phyloP scores from a whole-genome alignment of 768 basidiomycete genomes.

The Termitomyces heimii region DNA sequence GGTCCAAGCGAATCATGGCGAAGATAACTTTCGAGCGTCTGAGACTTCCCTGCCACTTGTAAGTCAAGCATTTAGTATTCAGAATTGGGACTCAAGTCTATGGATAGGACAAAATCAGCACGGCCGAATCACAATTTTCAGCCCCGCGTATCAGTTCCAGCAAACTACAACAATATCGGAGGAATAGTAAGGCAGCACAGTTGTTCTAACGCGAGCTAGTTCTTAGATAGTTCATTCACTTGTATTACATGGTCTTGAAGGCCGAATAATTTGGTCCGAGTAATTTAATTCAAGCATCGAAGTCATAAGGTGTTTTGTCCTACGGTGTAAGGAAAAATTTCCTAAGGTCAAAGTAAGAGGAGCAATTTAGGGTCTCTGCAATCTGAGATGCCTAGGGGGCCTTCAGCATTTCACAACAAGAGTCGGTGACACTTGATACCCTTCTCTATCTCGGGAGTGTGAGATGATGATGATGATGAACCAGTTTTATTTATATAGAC shows the following conservation, averaged over 20 bases:
- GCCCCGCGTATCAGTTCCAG: not conserved
- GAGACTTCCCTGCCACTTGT: not conserved
- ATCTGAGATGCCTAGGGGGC: too few relatives aligned
- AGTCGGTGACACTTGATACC: too few relatives aligned
- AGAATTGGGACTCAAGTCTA: not conserved
- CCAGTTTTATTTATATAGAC: too few relatives aligned
- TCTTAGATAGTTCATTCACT: not conserved
- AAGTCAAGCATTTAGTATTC: not conserved
- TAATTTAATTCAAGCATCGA: not conserved
- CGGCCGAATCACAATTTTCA: not conserved
- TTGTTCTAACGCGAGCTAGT: not conserved
- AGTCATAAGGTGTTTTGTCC: too few relatives aligned
- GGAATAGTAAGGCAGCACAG: not conserved
- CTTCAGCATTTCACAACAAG: too few relatives aligned
- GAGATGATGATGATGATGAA: too few relatives aligned
- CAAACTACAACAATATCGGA: not conserved
- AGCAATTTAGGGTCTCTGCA: too few relatives aligned
- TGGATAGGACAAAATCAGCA: not conserved
- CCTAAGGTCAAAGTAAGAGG: too few relatives aligned
- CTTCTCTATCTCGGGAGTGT: too few relatives aligned
- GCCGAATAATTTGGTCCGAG: not conserved
- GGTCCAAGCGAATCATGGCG: not conserved
- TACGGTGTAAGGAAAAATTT: too few relatives aligned
- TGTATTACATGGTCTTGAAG: not conserved
- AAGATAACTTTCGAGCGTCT: too few relatives aligned